Percentiles rank a stretch among this genome's conserved stretches.
Conservation (phyloP, 176 grass and related monocot species). For the Miscanthus lutarioriparius region DNA sequence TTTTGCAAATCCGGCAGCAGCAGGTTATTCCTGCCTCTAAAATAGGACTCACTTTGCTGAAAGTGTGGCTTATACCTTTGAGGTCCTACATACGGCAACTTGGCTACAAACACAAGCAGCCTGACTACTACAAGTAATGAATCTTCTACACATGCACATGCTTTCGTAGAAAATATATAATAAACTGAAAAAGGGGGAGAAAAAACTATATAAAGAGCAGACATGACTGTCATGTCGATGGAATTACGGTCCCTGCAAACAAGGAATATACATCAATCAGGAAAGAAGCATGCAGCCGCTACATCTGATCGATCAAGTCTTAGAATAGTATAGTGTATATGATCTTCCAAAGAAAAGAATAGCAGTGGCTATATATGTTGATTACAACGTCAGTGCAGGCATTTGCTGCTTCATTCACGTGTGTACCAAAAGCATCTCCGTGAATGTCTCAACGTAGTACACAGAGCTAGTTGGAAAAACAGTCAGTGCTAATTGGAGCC, state of each 20-base stretch:
- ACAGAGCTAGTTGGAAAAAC: not conserved
- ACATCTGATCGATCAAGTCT: not conserved
- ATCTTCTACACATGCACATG: slow-evolving; percentile 17
- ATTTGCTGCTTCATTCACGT: not conserved
- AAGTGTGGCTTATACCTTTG: not conserved
- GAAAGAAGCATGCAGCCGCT: not conserved
- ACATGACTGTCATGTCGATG: not conserved
- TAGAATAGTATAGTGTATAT: slow-evolving; percentile 1
- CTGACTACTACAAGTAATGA: not conserved
- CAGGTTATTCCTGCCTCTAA: not conserved
- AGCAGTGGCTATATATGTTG: not conserved
- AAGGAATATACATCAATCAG: not conserved
- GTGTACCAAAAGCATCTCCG: not conserved
- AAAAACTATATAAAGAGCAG: not conserved
- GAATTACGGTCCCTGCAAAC: not conserved
- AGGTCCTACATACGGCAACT: not conserved
- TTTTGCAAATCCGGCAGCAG: not conserved
- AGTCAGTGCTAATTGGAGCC: not conserved
- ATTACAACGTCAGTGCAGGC: not conserved
- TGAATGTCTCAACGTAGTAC: not conserved
- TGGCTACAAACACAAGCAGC: not conserved
- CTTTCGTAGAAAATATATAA: not conserved
- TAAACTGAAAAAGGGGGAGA: not conserved
- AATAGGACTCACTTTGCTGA: not conserved
- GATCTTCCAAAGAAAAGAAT: not conserved